Base-by-base conservation (phyloP, 345 rosid species). In the Ailanthus altissimus region DNA sequence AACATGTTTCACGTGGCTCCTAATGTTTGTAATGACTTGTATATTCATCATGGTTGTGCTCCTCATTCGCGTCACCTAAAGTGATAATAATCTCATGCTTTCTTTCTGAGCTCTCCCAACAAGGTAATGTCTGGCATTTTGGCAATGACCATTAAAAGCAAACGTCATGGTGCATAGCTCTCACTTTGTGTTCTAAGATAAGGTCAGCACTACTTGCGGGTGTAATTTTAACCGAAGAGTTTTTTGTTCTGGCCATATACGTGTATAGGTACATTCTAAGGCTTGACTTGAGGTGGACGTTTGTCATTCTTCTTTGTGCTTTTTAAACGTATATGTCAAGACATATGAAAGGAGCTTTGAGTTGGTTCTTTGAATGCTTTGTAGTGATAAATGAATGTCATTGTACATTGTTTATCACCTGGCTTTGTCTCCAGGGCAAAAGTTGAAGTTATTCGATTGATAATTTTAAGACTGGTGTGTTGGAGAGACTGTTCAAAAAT, bases 1-100 rank as follows among this genome's bases (percentile, higher is more conserved):
- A 15, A 77, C 93, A 6, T 94, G 97, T 79, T 89, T 94, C 88
- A 90, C 91, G 5, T 93, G 97, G 97, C 90, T 94, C 20, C 63
- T 90, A 68, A 84, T 94, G 70, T 88, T 94, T 5, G 82, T 61
- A 59, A 94, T 93, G 97, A 88, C 83, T 0, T 89, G 89, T 77
- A 77, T 93, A 47, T 94, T 94, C 77, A 72, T 94, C 75, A 93
- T 94, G 97, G 97, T 93, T 70, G 95, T 93, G 20, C 87, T 93
- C 50, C 82, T 94, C 38, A 91, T 94, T 75, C 95, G 96, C 18
- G 90, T 90, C 61, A 93, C 98, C 32, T 94, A 72, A 81, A 71
- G 23, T 46, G 58, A 26, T 26, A 6, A 38, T 68, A 18, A 20
- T 57, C 54, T 58, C 49, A 54, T 38, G 12, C 26, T 54, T 54